Base-by-base conservation (phyloP, 2,329 filamentous ascomycete species). In the Exophiala calicioides region DNA sequence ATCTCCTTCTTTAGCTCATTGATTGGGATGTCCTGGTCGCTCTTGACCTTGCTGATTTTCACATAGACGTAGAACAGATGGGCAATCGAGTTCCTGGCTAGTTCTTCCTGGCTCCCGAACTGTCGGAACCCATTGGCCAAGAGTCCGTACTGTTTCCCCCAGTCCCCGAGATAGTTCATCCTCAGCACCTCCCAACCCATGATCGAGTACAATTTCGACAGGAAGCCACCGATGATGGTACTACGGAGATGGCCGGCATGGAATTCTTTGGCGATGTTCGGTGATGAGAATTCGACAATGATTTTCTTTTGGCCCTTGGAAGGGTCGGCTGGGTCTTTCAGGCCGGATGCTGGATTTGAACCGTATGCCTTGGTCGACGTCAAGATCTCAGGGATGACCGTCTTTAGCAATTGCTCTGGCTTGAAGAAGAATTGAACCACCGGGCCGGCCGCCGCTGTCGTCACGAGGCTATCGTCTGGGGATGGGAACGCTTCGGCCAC, bases 341-440 rank as follows among this genome's bases (percentile, higher is more conserved):
- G 71, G 13, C 84, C 84, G 27, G 77, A 63, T 31, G 72, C 72
- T 13, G 73, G 70, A 63, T 85, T 82, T 56, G 77, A 77, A 46
- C 84, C 84, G 60, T 79, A 87, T 15, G 70, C 66, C 2, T 66
- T 62, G 50, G 75, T 76, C 32, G 78, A 73, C 57, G 78, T 76
- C 48, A 80, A 69, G 39, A 86, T 79, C 47, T 78, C 77, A 3
- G 76, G 74, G 4, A 87, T 63, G 9, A 86, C 71, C 15, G 82
- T 70, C 23, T 74, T 71, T 7, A 75, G 74, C 16, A 86, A 71
- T 5, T 76, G 70, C 12, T 69, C 65, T 0, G 79, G 72, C 60
- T 81, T 80, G 73, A 84, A 85, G 67, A 84, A 82, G 67, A 86
- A 84, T 44, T 78, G 76, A 9, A 87, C 68, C 53, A 82, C 82